Conservation (phyloP, 2,329 filamentous ascomycete genomes). For the Tolypocladium guangdongense region DNA sequence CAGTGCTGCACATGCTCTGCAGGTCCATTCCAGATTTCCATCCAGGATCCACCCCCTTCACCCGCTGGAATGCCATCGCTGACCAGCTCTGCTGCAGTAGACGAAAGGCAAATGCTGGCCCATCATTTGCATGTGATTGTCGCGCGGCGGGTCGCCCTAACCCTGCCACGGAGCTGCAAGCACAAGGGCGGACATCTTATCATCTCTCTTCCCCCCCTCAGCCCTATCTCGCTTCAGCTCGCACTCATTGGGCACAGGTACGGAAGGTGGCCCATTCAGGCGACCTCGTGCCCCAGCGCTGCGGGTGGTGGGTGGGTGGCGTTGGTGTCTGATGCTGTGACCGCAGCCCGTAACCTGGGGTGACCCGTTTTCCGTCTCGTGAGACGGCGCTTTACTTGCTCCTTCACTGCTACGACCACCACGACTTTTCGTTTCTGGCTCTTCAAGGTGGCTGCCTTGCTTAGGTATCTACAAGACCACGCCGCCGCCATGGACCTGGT, state of each 20-base stretch:
- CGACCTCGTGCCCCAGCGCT: background rate
- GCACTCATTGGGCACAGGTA: background rate
- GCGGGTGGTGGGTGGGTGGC: background rate
- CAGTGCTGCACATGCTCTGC: no score
- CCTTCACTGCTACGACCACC: background rate
- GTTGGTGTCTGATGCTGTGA: background rate
- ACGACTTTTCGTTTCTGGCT: background rate
- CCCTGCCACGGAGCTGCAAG: background rate
- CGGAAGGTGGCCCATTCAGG: background rate
- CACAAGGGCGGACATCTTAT: background rate
- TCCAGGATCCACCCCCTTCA: no score
- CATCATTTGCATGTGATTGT: background rate
- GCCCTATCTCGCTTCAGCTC: background rate
- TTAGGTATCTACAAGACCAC: background rate
- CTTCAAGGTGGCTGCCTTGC: background rate
- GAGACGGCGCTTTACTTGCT: background rate
- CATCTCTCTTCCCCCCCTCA: background rate
- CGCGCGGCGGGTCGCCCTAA: background rate
- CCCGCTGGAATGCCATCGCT: background rate
- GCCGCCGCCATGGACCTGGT: conserved; percentile 15
- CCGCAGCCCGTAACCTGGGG: background rate
- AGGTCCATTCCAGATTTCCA: background rate
- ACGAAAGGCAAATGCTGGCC: no score
- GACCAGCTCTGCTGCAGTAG: background rate
- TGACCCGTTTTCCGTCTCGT: background rate